Evolutionary conservation across 129 eudicot genomes (phyloP).

Genomic region (Chrysanthemum seticuspe): DNA sequence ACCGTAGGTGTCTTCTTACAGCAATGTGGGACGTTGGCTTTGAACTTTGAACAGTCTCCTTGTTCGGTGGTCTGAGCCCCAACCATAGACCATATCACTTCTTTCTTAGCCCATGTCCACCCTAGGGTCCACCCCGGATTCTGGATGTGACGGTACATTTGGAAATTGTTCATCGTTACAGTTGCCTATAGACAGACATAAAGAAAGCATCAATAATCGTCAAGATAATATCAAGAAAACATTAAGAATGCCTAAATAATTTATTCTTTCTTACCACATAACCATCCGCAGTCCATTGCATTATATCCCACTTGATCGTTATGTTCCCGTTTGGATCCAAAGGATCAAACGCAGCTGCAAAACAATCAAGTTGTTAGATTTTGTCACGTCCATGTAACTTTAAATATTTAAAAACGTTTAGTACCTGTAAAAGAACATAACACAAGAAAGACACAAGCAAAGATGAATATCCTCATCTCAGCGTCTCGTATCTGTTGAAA

Average conservation of each 20-base stretch:
- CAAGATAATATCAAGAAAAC: not conserved
- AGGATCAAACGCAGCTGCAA: slow-evolving; percentile 84
- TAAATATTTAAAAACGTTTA: not conserved
- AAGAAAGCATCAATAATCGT: not conserved
- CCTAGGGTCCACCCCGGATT: slow-evolving; percentile 96
- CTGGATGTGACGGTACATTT: slow-evolving; percentile 77
- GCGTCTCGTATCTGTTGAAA: slow-evolving; percentile 17
- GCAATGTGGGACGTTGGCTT: slow-evolving; percentile 89
- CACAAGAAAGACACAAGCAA: slow-evolving; percentile 34
- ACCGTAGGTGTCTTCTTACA: slow-evolving; percentile 84
- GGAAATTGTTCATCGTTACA: slow-evolving; percentile 87
- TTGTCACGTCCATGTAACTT: not conserved
- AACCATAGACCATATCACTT: slow-evolving; percentile 86
- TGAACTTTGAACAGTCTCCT: slow-evolving; percentile 95
- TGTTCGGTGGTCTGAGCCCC: slow-evolving; percentile 94
- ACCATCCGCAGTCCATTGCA: slow-evolving; percentile 84
- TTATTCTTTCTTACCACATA: slow-evolving; percentile 48
- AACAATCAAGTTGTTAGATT: not conserved
- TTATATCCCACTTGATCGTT: slow-evolving; percentile 83
- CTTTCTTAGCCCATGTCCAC: slow-evolving; percentile 98
- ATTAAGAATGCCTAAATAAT: not conserved
- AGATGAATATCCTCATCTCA: slow-evolving; percentile 40
- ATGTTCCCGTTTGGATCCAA: slow-evolving; percentile 82
- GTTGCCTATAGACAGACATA: slow-evolving; percentile 44
- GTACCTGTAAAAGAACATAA: slow-evolving; percentile 46